Percentiles rank a stretch among this genome's conserved stretches.
These are phyloP conservation scores for Lycium ferocissimum DNA, from an alignment of 257 asterid species.

Conservation along the genomic window DNA sequence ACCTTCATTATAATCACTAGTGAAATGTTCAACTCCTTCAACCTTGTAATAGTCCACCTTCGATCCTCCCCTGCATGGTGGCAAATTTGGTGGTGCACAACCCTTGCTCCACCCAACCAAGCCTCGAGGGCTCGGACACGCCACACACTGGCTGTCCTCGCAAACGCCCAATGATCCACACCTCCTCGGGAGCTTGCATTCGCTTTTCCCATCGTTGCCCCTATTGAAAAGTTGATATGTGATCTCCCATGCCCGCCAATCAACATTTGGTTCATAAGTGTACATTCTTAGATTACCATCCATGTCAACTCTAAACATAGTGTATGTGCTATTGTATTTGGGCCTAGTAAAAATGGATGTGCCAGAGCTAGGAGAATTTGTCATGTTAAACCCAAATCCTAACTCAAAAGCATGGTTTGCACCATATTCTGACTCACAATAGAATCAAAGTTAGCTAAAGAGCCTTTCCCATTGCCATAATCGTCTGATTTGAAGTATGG, in stretches of 20 bases:
- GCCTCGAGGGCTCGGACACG: constrained; percentile 52
- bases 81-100: constrained; percentile 45
- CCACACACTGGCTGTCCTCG: constrained; percentile 53
- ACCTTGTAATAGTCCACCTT: constrained; percentile 47
- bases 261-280: constrained; percentile 46
- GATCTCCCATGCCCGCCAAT: constrained; percentile 52
- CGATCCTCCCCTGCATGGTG: constrained; percentile 41
- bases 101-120: constrained; percentile 50
- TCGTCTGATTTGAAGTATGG: constrained; percentile 15
- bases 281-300: constrained; percentile 57
- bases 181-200: constrained; percentile 42
- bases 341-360: constrained; percentile 44
- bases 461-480: constrained; percentile 34
- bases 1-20: constrained; percentile 49
- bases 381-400: constrained; percentile 39
- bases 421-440: constrained; percentile 28
- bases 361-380: constrained; percentile 29
- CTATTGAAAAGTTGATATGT: constrained; percentile 35
- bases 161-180: constrained; percentile 56
- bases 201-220: constrained; percentile 29
- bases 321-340: constrained; percentile 50
- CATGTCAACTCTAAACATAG: constrained; percentile 51
- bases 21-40: constrained; percentile 39
- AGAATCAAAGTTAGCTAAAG: constrained; percentile 44
- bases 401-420: constrained; percentile 48